These are phyloP conservation scores for Liriodendron chinense DNA, from an alignment of 164 flowering plant genomes.

Conservation along the genomic window DNA sequence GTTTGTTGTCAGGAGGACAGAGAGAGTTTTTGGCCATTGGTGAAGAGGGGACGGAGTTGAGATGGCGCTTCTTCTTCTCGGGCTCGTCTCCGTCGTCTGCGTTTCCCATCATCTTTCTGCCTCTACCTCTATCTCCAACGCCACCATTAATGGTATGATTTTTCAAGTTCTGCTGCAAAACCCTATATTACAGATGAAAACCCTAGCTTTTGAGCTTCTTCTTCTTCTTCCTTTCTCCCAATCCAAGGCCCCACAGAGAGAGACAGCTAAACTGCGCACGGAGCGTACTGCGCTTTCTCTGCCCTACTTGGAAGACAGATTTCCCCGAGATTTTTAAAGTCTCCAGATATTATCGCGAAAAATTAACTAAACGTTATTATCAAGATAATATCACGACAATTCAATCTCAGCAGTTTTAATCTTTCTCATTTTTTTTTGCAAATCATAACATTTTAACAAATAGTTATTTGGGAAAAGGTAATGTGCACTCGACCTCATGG, in stretches of 20 bases:
- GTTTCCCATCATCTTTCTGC: slow-evolving; percentile 20
- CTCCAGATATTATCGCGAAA: no score
- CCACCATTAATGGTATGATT: slow-evolving; percentile 21
- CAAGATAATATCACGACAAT: no score
- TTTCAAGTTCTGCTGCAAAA: slow-evolving; percentile 2
- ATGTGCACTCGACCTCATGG: no score
- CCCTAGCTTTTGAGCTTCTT: neutral
- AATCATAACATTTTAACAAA: no score
- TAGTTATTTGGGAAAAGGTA: no score
- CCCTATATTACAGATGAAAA: slow-evolving; percentile 4
- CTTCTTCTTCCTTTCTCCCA: neutral
- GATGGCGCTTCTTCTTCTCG: slow-evolving; percentile 28
- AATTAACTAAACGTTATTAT: no score
- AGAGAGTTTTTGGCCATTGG: slow-evolving; percentile 27
- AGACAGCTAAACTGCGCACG: neutral
- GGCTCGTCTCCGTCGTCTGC: slow-evolving; percentile 24
- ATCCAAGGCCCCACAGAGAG: neutral
- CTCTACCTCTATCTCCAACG: slow-evolving; percentile 12
- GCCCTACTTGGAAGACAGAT: neutral
- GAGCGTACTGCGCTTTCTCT: neutral
- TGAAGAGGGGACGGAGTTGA: slow-evolving; percentile 18
- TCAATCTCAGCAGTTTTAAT: no score
- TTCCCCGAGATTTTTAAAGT: no score
- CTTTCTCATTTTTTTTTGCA: no score
- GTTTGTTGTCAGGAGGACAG: slow-evolving; percentile 17